A percentile compares a stretch with the other conserved stretches of the same genome.
Conservation (phyloP, 352 stramenopile genomes). For the Globisporangium mamillatum region DNA sequence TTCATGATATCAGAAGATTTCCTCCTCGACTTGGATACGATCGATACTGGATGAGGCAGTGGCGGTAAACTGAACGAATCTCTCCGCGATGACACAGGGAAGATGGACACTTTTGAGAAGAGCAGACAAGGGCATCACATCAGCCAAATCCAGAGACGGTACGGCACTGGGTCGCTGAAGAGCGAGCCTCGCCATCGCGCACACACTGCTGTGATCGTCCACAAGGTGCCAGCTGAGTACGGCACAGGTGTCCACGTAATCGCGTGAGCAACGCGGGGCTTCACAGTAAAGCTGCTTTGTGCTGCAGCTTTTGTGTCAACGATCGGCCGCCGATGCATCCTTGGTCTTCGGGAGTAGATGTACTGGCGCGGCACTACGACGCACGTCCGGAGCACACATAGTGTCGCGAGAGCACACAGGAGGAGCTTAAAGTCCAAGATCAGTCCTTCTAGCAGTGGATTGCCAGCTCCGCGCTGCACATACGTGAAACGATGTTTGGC, state of each 20-base stretch:
- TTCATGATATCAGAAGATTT: not conserved
- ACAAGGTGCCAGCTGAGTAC: slow-evolving; percentile 17
- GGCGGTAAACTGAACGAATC: not conserved
- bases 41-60: not conserved
- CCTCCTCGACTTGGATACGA: not conserved
- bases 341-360: too few species aligned
- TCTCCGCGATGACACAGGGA: not conserved
- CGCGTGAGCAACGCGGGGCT: too few species aligned
- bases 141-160: not conserved
- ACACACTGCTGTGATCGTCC: slow-evolving; percentile 12
- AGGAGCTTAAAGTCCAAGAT: too few species aligned
- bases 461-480: too few species aligned
- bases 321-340: too few species aligned
- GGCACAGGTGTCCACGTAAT: slow-evolving; percentile 8
- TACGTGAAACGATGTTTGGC: too few species aligned
- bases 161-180: not conserved
- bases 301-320: too few species aligned
- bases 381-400: too few species aligned
- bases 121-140: not conserved
- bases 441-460: too few species aligned
- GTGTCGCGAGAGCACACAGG: too few species aligned
- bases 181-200: slow-evolving; percentile 8
- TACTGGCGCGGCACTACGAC: too few species aligned
- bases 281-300: too few species aligned
- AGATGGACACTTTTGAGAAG: not conserved